Evolutionary conservation across 306 rosid genomes (phyloP).

Genomic region (Sphenostylis stenocarpa): DNA sequence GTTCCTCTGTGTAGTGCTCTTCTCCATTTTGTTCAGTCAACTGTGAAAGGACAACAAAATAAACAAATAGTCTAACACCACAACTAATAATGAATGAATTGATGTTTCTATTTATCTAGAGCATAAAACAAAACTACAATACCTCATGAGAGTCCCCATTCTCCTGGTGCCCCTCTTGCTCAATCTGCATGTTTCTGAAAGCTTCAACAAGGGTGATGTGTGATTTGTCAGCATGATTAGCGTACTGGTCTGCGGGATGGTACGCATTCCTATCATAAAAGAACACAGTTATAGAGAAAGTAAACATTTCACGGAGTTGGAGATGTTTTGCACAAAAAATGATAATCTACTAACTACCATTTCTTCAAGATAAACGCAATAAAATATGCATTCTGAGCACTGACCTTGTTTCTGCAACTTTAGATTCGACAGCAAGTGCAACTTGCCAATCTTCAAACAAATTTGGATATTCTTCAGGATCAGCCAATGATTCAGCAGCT

Average conservation of each 20-base stretch:
- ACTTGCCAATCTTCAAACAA: constrained; percentile 97
- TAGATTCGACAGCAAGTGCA: constrained; percentile 89
- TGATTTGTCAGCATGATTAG: constrained; percentile 61
- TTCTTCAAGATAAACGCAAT: constrained; percentile 4
- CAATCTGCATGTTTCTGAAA: constrained; percentile 74
- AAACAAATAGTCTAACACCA: constrained; percentile 24
- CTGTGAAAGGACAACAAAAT: constrained; percentile 32
- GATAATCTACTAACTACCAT: neutral
- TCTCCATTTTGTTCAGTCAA: constrained; percentile 50
- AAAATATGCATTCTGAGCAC: constrained; percentile 12
- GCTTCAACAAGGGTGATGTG: constrained; percentile 80
- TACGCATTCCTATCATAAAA: constrained; percentile 63
- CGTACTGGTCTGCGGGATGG: constrained; percentile 73
- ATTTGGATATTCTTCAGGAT: constrained; percentile 96
- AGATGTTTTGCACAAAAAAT: constrained; percentile 20
- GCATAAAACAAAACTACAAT: constrained; percentile 15
- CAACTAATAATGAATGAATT: constrained; percentile 7
- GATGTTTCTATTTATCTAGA: neutral
- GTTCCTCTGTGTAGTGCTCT: constrained; percentile 46
- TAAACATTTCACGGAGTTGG: constrained; percentile 21
- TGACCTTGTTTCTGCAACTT: constrained; percentile 69
- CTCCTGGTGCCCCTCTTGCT: constrained; percentile 71
- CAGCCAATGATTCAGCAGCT: constrained; percentile 98
- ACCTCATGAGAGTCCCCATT: constrained; percentile 92
- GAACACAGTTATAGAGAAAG: constrained; percentile 18